These are phyloP conservation scores for Candida awuae DNA, from an alignment of 805 yeast genomes.

Conservation along the genomic window DNA sequence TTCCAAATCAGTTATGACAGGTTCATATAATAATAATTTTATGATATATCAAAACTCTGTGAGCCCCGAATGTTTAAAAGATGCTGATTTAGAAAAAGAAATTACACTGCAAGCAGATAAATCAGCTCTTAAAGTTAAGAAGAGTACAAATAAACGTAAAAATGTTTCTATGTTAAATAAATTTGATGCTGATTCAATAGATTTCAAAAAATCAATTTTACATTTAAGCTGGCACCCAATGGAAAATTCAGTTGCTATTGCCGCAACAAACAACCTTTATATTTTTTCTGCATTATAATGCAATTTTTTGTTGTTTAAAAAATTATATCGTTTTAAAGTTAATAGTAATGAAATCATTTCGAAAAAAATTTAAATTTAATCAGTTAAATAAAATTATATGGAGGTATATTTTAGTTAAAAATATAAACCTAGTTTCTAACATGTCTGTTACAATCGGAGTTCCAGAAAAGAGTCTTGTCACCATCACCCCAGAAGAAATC, in stretches of 20 bases:
- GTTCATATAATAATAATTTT: conserved; percentile 93
- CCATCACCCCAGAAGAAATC: conserved; percentile 99
- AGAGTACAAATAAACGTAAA: conserved; percentile 37
- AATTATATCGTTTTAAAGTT: no score
- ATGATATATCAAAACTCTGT: conserved; percentile 90
- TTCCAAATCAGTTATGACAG: conserved; percentile 87
- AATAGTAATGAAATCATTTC: no score
- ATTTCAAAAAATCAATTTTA: conserved; percentile 87
- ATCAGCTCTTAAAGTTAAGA: conserved; percentile 84
- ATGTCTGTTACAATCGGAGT: conserved; percentile 85
- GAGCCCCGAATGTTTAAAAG: conserved; percentile 12
- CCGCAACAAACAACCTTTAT: conserved; percentile 92
- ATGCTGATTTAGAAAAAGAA: conserved; percentile 40
- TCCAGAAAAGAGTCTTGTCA: conserved; percentile 96
- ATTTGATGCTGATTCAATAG: conserved; percentile 72
- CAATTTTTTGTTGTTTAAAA: not conserved
- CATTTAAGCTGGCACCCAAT: conserved; percentile 98
- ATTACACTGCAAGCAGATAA: conserved; percentile 95
- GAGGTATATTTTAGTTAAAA: not conserved
- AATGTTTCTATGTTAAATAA: conserved; percentile 42
- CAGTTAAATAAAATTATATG: no score
- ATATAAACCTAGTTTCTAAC: conserved; percentile 34
- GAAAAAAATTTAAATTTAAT: no score
- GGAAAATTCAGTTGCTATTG: conserved; percentile 94
- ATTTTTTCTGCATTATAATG: conserved; percentile 64